Conservation (phyloP, 768 basidiomycete species). For the Paxillus involutus region DNA sequence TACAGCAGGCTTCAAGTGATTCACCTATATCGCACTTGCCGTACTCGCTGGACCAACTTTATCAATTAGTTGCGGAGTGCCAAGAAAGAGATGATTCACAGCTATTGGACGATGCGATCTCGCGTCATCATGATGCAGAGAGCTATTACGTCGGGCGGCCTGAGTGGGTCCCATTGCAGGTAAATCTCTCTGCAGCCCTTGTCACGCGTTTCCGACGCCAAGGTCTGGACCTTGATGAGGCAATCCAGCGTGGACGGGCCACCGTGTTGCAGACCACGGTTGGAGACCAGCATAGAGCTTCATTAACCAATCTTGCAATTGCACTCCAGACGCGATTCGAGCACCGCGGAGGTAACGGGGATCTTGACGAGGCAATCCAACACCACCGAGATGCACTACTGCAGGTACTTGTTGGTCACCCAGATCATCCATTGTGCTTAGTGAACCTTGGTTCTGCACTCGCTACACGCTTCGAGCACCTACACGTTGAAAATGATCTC, state of each 20-base stretch:
- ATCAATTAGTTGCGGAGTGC: too few relatives aligned
- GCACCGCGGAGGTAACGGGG: neutral
- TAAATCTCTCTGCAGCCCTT: neutral
- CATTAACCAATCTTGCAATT: slow-evolving; percentile 13
- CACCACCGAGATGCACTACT: too few relatives aligned
- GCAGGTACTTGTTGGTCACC: too few relatives aligned
- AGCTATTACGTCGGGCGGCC: neutral
- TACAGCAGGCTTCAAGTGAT: neutral
- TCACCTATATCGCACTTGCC: neutral
- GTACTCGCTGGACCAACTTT: too few relatives aligned
- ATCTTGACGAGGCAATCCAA: slow-evolving; percentile 18
- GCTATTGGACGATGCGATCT: too few relatives aligned
- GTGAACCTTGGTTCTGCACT: slow-evolving; percentile 11
- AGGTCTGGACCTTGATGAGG: neutral
- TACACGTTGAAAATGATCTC: slow-evolving; percentile 7
- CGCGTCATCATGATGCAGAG: too few relatives aligned
- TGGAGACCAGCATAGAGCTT: slow-evolving; percentile 3
- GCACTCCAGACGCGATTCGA: slow-evolving; percentile 6
- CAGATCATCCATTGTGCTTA: too few relatives aligned
- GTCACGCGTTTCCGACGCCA: neutral
- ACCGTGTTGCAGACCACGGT: neutral
- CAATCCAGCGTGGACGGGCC: neutral
- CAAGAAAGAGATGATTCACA: too few relatives aligned
- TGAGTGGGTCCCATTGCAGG: too few relatives aligned
- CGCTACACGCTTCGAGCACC: slow-evolving; percentile 3